Conservation (phyloP, 2,329 filamentous ascomycete genomes). For the Tolypocladium sp. region DNA sequence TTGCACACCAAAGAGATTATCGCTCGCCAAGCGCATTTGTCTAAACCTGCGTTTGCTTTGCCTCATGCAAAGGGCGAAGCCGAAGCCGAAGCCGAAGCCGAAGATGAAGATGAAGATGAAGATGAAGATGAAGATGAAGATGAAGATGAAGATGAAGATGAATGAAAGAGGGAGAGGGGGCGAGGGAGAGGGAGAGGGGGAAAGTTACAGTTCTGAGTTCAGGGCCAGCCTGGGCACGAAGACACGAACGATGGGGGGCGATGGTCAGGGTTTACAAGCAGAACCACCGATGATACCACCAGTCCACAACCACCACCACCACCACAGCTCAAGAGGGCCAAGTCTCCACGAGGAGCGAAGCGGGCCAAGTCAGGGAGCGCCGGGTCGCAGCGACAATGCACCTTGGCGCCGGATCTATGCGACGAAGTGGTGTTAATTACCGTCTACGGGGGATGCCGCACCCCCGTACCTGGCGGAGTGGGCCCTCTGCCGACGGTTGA, state of each 20-base stretch:
- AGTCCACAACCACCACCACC: neutral
- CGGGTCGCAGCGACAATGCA: neutral
- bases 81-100: neutral
- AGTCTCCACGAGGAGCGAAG: neutral
- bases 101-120: neutral
- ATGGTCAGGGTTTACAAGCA: neutral
- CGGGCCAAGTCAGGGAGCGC: no score
- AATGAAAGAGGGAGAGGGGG: neutral
- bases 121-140: neutral
- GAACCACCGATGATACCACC: neutral
- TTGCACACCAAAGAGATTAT: neutral
- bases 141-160: neutral
- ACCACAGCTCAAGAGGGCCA: neutral
- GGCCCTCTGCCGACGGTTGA: neutral
- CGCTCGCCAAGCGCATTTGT: neutral
- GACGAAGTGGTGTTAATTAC: neutral
- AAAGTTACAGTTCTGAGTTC: neutral
- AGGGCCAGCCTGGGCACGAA: no score
- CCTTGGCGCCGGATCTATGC: neutral
- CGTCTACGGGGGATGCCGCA: neutral
- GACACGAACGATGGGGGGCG: neutral
- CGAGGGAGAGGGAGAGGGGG: neutral
- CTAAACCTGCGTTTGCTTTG: neutral
- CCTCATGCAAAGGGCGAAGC: neutral
- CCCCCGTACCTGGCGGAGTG: neutral